Evolutionary conservation across 1,284 basidiomycete genomes (phyloP), one percentile per base, ranked within the genome.

Genomic region (Tremellales sp.): DNA sequence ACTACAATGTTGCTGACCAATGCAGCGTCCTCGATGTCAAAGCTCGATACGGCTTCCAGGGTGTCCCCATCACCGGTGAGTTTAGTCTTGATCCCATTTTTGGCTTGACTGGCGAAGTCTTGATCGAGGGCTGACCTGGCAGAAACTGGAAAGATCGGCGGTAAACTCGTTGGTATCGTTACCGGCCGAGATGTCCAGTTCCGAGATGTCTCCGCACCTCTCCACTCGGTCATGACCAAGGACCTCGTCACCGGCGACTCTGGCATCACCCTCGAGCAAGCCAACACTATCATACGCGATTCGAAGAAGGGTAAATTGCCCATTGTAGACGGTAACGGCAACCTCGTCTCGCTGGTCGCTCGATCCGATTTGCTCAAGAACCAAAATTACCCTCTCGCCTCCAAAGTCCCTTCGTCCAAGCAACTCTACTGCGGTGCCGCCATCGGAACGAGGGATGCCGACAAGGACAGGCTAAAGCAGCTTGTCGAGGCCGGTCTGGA

Each of bases 301-400:
- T 94, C 88, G 42, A 98, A 98, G 75, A 97, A 97, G 80, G 94
- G 94, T 56, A 98, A 98, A 75, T 82, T 98, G 1, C 94, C 91
- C 45, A 87, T 97, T 65, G 79, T 96, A 61, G 85, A 96, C 74
- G 64, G 75, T 6, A 64, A 82, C 45, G 88, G 88, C 51, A 78
- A 83, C 57, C 84, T 96, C 41, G 81, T 85, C 43, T 87, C 90
- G 22, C 86, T 96, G 53, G 84, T 97, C 51, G 89, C 92, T 4
- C 90, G 94, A 51, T 97, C 93, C 35, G 94, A 98, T 75, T 79
- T 98, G 53, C 83, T 98, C 70, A 98, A 99, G 77, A 97, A 97
- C 77, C 90, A 97, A 72, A 93, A 89, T 57, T 99, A 87, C 76
- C 96, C 94, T 2, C 82, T 97, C 45, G 92, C 94, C 1, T 90